Base-by-base conservation (phyloP, 805 yeast genomes). In the Pichia phayaonensis region DNA sequence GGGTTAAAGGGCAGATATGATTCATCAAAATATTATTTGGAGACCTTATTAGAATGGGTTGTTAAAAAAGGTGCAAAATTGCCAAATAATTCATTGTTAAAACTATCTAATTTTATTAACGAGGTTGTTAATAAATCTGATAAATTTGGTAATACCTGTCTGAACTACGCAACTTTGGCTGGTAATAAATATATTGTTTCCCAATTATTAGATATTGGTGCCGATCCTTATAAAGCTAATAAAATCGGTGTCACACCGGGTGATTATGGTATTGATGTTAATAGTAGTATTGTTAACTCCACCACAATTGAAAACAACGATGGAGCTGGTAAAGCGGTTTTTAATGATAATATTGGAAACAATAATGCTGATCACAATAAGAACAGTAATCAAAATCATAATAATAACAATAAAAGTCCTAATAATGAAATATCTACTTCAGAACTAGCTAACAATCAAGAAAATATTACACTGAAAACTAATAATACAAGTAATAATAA, bases 111-210 rank as follows among this genome's bases (percentile, higher is more conserved):
- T 61, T 80, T 84, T 56, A 82, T 84, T 71, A 71, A 77, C 18
- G 79, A 81, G 45, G 78, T 94, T 58, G 83, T 92, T 48, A 92
- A 94, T 63, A 85, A 86, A n/a, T 87, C 84, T 55, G 99, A 94
- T 68, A 73, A 81, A 49, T 90, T 90, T 60, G 99, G 99, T 24
- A 97, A 94, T 64, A 94, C 99, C 0, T 90, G 97, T 45, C 72
- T 94, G 53, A 95, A 90, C 62, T 86, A 94, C 50, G 95, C 95
- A 0, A 94, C 97, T 0, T 78, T 95, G 59, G 79, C 94, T 24
- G 95, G 95, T 10, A 86, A 87, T 63, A 79, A 81, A 44, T 81
- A 85, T 43, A 77, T 94, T 50, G 90, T 86, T 11, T 88, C 86
- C 55, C 87, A 85, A 54, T 73, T 94, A 45, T 66, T 94, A 47